Percentiles rank a stretch among this genome's conserved stretches.
Conservation (phyloP, 164 flowering plant genomes). For the Annona squamosa region DNA sequence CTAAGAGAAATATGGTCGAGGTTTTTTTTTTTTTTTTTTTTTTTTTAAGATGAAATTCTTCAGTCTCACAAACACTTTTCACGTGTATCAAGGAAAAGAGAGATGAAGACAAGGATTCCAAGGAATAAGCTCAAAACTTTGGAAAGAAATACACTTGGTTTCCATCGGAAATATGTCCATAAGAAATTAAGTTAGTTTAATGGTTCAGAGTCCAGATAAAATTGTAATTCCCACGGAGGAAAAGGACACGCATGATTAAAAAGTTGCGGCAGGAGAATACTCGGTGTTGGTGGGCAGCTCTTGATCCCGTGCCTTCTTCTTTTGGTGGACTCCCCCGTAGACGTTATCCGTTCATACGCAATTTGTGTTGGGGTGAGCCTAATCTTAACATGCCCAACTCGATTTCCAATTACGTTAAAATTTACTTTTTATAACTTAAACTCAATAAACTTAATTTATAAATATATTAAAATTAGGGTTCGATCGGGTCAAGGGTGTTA, state of each 20-base stretch:
- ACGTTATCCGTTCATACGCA: background rate
- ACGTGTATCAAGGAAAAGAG: no score
- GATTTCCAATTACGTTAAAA: no score
- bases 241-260: background rate
- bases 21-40: no score
- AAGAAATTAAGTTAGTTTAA: no score
- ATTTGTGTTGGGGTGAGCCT: background rate
- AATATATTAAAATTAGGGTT: background rate
- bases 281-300: slow-evolving; percentile 9
- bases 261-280: background rate
- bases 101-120: background rate
- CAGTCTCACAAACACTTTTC: background rate
- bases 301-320: background rate
- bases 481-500: no score
- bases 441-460: no score
- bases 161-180: background rate
- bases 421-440: no score
- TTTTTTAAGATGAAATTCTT: no score
- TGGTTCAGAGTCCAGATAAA: no score
- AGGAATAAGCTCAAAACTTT: no score
- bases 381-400: no score
- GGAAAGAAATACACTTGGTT: background rate
- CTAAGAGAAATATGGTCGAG: no score
- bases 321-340: background rate
- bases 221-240: background rate